Base-by-base conservation (phyloP, 2,329 filamentous ascomycete genomes). In the Diaporthe aspalathi region DNA sequence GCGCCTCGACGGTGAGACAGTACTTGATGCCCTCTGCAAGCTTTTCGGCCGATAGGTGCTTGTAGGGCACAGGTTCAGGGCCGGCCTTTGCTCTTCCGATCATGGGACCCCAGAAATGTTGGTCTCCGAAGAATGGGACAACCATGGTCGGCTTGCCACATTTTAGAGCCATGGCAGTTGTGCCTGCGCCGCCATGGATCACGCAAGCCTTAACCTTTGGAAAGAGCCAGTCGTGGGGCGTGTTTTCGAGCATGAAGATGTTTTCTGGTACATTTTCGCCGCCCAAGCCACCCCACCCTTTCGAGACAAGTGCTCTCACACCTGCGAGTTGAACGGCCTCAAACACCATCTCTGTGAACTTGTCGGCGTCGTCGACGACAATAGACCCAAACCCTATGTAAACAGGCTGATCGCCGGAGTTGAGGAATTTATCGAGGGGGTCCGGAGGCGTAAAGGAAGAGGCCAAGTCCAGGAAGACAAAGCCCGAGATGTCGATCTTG, bases 361-460 rank as follows among this genome's bases (percentile, higher is more conserved):
- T 81, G 60, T 93, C 87, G 0, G 92, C 88, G 75, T 94, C 89
- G 67, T 94, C 91, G 1, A 94, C 90, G 0, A 94, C 91, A 70
- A 94, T 94, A 0, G 89, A 92, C 0, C 92, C 92, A 74, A 94
- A 94, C 0, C 92, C 92, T 63, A 94, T 93, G 74, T 94, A 94
- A 1, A 94, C 84, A 0, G 92, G 91, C 3, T 84, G 82, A 1
- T 89, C 85, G 1, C 88, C 89, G 6, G 81, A 83, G 24, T 54
- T 81, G 7, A 93, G 78, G 68, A 93, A 93, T 9, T 83, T 78
- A 2, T 82, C 80, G 0, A 93, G 82, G 0, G 86, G 84, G 2
- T 84, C 79, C 0, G 90, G 88, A 0, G 91, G 91, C 24, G 84
- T 81, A 75, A 89, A 93, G 1, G 84, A 83, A 5, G 88, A 88